Evolutionary conservation across 305 asterid genomes (phyloP), one percentile per base, ranked within the genome.

Genomic region (Ilex paraguariensis): DNA sequence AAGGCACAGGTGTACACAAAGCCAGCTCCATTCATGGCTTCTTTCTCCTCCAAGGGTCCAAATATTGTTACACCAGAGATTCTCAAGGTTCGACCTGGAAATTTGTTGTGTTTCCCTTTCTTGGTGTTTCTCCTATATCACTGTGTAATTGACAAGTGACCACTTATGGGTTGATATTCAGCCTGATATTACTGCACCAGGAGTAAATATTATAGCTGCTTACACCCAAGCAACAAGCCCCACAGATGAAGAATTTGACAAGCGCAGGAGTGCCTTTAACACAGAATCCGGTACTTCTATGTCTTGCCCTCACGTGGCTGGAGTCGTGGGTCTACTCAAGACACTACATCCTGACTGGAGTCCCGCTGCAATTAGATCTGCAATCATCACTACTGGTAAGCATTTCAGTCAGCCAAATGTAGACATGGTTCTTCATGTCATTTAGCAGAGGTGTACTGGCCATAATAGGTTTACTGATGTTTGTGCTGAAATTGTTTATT

Each of bases 231-330:
- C 30, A 2, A 60, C 1, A 6, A 76, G 79, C 59, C 80, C 84
- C 0, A 57, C 85, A 0, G 70, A 31, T 0, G 6, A 10, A 8
- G 59, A 17, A 1, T 48, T n/a, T 3, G 96, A 83, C 59, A 46
- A 42, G 0, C 80, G 84, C 1, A 61, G n/a, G 1, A 54, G 74
- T 53, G 79, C 80, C 0, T 91, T 54, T 82, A 56, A 56, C 59
- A 9, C 59, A 3, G 17, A 60, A 1, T 82, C 92, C 0, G 97
- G 98, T 7, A 91, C 97, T 1, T 88, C 97, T 1, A 87, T 88
- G 95, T 67, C 97, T 12, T 85, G 95, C 64, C 96, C 98, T 40
- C 98, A 91, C 64, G 84, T 87, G 13, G 44, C 97, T 31, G 95
- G 95, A 0, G 78, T 80, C 0, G 96, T 67, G 0, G 95, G 91